Evolutionary conservation across 164 flowering plant species (phyloP).

Genomic region (Chimonanthus praecox): DNA sequence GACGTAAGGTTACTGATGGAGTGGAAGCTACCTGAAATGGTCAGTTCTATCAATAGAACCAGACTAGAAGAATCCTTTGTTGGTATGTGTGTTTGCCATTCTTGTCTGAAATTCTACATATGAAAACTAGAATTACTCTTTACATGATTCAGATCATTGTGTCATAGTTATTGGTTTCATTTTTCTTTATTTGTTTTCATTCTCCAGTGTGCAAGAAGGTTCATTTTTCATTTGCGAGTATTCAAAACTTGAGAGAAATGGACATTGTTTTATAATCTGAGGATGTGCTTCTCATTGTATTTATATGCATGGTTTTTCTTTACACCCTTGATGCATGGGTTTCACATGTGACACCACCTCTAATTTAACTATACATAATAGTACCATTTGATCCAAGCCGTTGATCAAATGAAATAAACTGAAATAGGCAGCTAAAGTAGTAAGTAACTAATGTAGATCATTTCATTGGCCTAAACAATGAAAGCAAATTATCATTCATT

Average conservation of each 20-base stretch:
- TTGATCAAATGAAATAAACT: too few species aligned
- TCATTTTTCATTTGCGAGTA: not conserved
- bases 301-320: not conserved
- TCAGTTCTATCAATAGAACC: not conserved
- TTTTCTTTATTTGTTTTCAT: not conserved
- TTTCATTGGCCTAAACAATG: too few species aligned
- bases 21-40: not conserved
- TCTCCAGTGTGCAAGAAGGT: not conserved
- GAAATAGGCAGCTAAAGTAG: too few species aligned
- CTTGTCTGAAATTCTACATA: not conserved
- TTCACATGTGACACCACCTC: not conserved
- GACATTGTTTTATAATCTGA: not conserved
- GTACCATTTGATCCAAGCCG: too few species aligned
- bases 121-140: not conserved
- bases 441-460: too few species aligned
- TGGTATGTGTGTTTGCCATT: not conserved
- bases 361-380: too few species aligned
- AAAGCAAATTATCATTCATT: too few species aligned
- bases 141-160: not conserved
- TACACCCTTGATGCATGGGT: not conserved
- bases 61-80: not conserved
- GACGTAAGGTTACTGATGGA: constrained; percentile 2
- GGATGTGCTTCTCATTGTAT: not conserved
- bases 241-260: not conserved
- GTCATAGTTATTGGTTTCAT: not conserved